These are phyloP conservation scores for Lecanosticta acicola DNA, from an alignment of 2,329 filamentous ascomycete genomes.

Conservation along the genomic window DNA sequence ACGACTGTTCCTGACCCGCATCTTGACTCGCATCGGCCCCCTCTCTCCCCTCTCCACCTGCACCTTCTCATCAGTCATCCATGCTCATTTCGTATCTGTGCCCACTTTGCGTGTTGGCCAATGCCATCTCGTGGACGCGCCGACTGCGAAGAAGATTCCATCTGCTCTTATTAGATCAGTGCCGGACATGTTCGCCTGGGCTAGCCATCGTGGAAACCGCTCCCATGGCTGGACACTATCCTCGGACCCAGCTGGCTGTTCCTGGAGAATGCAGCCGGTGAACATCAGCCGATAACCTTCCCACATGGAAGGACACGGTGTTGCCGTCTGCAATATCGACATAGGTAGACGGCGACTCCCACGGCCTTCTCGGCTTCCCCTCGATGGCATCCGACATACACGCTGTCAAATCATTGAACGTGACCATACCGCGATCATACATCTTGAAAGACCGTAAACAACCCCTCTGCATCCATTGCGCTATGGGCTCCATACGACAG, in stretches of 20 bases:
- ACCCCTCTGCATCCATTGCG: no score
- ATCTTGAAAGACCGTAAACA: neutral
- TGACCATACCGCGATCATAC: no score
- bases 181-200: neutral
- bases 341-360: no score
- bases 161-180: neutral
- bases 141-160: constrained; percentile 4
- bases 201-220: neutral
- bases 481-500: neutral
- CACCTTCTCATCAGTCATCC: constrained; percentile 5
- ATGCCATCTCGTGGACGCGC: constrained; percentile 1
- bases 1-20: constrained; percentile 2
- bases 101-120: constrained; percentile 9
- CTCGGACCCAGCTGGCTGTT: no score
- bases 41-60: neutral
- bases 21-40: constrained; percentile 1
- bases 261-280: neutral
- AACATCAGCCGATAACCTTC: constrained; percentile 1
- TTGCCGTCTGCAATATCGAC: neutral
- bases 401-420: no score
- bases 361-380: no score
- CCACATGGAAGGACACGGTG: neutral
- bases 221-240: neutral
- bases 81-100: constrained; percentile 6
- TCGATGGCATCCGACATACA: no score